Base-by-base conservation (phyloP, 768 basidiomycete genomes). In the Tylopilus subfusipes region DNA sequence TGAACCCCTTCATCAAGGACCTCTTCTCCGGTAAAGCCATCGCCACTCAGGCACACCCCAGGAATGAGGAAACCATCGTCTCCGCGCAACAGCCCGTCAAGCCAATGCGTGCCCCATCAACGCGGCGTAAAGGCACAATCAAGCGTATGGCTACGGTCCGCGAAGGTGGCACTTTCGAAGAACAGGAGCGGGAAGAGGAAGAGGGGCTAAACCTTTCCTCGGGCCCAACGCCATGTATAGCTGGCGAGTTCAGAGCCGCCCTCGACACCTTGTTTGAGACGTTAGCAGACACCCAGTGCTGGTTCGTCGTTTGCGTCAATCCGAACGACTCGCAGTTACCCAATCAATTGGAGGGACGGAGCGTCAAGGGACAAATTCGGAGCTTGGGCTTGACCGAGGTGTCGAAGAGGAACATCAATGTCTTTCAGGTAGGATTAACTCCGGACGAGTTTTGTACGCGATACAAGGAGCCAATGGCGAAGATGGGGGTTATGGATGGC, bases 251-350 rank as follows among this genome's bases (percentile, higher is more conserved):
- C 78, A 83, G 84, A 61, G 72, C 85, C 0, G 90, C 94, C 5
- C 73, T 97, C 47, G 88, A 94, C 64, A 88, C 86, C 0, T 78
- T 97, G 16, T 90, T 98, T 60, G 83, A 88, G 59, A 93, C 93
- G 1, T 75, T 98, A 24, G 85, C 88, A 50, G 95, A 97, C 62
- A 89, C 92, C 16, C 89, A 94, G 72, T 75, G 83, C 2, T 98
- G 94, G 94, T 88, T 85, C 62, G 80, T 97, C 18, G 92, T 96
- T 72, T 97, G 93, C 65, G 72, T 98, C 62, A 93, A 90, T 68
- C 93, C 95, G 5, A 99, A 98, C 66, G 94, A 98, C 73, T 86
- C 92, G 24, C 96, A 96, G 66, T 73, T 98, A 19, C 93, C 95
- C 36, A 92, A 93, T 67, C 95, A 98, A 68, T 75, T 98, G 49